phyloP scores from a whole-genome alignment of 805 yeast genomes.

The Myxozyma lipomycoides region DNA sequence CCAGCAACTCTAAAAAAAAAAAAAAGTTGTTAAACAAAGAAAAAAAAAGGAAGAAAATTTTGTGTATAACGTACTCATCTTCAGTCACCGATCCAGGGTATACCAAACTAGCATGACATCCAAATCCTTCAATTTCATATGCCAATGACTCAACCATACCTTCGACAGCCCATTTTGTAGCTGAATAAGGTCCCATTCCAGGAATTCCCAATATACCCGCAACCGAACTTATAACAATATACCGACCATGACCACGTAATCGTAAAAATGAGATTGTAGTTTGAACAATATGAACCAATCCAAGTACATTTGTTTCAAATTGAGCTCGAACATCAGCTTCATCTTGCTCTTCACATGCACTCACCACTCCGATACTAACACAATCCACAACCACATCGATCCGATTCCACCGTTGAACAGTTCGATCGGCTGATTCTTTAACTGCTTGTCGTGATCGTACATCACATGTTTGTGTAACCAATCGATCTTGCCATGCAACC shows the following conservation, averaged over 20 bases:
- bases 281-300: conserved; percentile 32
- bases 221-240: conserved; percentile 26
- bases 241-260: conserved; percentile 24
- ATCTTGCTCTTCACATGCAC: conserved; percentile 32
- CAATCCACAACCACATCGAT: conserved; percentile 32
- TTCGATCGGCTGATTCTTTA: conserved; percentile 27
- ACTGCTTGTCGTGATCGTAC: conserved; percentile 27
- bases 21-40: neutral
- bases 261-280: conserved; percentile 29
- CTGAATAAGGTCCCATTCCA: conserved; percentile 33
- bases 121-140: conserved; percentile 30
- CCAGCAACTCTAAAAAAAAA: conserved; percentile 1
- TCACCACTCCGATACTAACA: conserved; percentile 29
- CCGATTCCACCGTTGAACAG: conserved; percentile 27
- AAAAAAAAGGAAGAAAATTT: neutral
- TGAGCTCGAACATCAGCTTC: conserved; percentile 31
- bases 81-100: conserved; percentile 24
- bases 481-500: conserved; percentile 23
- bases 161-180: conserved; percentile 36
- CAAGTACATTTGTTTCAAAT: conserved; percentile 32
- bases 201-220: conserved; percentile 35
- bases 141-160: conserved; percentile 36
- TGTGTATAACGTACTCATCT: conserved; percentile 10
- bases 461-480: conserved; percentile 25
- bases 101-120: conserved; percentile 21